Evolutionary conservation across 139 green algal genomes (phyloP), one percentile per base, ranked within the genome.

Genomic region (Dunaliella primolecta): DNA sequence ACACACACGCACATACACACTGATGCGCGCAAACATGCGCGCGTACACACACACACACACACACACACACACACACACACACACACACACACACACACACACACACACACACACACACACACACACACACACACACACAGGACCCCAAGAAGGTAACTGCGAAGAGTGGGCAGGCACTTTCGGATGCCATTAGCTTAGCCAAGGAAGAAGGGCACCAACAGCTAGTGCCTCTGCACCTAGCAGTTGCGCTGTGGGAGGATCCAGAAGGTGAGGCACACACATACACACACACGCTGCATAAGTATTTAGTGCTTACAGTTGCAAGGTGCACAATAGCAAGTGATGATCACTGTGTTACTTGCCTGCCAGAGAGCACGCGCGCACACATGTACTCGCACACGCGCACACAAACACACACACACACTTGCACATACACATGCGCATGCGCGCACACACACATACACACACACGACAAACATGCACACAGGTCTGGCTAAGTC

Each of bases 191-290:
- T 30, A 27, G 33, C 27, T 82, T 97, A 3, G 94, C 94, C 0
- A 64, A 87, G 46, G 94, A 96, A 81, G 33, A 90, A 27, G 2
- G 36, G 0, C 91, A 97, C 72, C 85, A 89, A 37, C 80, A 92
- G 80, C 57, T 97, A 0, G 90, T 87, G 25, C 87, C 94, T 0
- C 0, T 94, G 0, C 95, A 98, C 79, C 56, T 98, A 3, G 93
- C 91, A 0, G 75, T 93, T 0, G 90, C 80, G 7, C 64, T 98
- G 11, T 93, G 96, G 37, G 94, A 98, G 75, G 94, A 96, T 75
- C 32, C 83, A 0, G 83, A 93, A 78, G 81, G 74, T 81, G 31
- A 15, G 76, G 11, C 25, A 23, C 0, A 32, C 21, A 24, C 27
- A 30, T 72, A 25, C n/a, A 15, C n/a, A 24, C 57, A 31, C 24